Base-by-base conservation (phyloP, 441 rosid species). In the Croton laevigatus region DNA sequence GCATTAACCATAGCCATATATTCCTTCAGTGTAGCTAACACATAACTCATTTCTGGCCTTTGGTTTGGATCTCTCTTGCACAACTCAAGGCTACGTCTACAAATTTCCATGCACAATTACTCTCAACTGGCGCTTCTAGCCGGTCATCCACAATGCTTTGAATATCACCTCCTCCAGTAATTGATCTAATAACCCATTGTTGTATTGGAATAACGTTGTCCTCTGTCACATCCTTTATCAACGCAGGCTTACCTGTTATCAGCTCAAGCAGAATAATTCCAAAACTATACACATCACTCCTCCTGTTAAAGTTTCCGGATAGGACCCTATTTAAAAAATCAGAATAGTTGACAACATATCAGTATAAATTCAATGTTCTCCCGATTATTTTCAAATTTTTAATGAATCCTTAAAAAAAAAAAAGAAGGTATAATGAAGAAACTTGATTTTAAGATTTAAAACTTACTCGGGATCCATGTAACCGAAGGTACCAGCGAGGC, bases 31-130 rank as follows among this genome's bases (percentile, higher is more conserved):
- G 78, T 78, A 4, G 66, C 37, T 36, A 86, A 48, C 10, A 86
- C 82, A 20, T 70, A 66, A 10, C 73, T 76, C 61, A 81, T 81
- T 68, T 68, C 66, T 16, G 87, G 86, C 42, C 92, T 80, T 40
- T 75, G 71, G 14, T 36, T 17, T 4, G 86, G 59, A 44, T 72
- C 34, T 51, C n/a, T n/a, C n/a, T 74, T n/a, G 66, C 78, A 20
- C 89, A 86, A 36, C 77, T 60, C 87, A 80, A 74, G 20, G 87
- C 90, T 53, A 73, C 57, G 65, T 88, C 86, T 5, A 75, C 71
- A 32, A 67, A 68, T 81, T 65, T 87, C 88, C 87, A 81, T 0
- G 78, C 77, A 38, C 85, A 78, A 65, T 27, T 78, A 1, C 49
- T 22, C 5, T 82, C 71, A 53, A 71, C 84, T 12, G 69, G 66